Evolutionary conservation across 2,329 filamentous ascomycete species (phyloP).

Genomic region (Neonectria coccinea): DNA sequence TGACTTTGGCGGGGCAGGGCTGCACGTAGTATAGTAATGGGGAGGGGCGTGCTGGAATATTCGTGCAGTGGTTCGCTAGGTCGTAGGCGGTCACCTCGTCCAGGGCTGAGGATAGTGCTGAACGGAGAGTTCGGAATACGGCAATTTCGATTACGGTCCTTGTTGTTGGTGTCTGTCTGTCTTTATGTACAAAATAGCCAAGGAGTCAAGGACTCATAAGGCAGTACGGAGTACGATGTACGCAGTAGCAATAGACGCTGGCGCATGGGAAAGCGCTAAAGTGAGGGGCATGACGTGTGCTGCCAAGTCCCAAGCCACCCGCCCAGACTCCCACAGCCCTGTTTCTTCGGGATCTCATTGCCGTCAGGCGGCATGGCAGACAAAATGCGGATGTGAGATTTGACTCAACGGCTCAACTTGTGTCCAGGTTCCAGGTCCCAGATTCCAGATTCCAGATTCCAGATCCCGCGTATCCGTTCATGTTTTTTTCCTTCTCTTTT

Average conservation of each 20-base stretch:
- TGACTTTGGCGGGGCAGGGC: conserved; percentile 42
- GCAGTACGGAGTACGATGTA: no score
- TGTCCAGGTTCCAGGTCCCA: background rate
- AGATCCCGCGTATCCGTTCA: background rate
- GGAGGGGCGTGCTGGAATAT: no score
- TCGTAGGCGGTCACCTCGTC: background rate
- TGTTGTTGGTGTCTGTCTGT: conserved; percentile 1
- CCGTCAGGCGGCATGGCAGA: conserved; percentile 20
- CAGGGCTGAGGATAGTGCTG: background rate
- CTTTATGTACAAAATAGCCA: conserved; percentile 21
- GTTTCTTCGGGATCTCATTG: conserved; percentile 42
- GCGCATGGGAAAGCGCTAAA: conserved; percentile 38
- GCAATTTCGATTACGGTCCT: background rate
- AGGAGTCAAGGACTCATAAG: background rate
- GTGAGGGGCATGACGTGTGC: conserved; percentile 48
- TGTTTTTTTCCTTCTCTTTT: background rate
- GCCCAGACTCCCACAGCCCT: conserved; percentile 45
- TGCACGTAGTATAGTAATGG: conserved; percentile 3
- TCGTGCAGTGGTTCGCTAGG: no score
- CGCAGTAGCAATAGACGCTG: conserved; percentile 23
- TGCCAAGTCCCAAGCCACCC: conserved; percentile 48
- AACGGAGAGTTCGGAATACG: conserved; percentile 2
- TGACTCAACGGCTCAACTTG: background rate
- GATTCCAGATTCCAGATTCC: background rate
- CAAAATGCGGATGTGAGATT: conserved; percentile 11